These are phyloP conservation scores for Coemansia sp. DNA, from an alignment of 192 early-diverging fungal genomes.

Conservation along the genomic window DNA sequence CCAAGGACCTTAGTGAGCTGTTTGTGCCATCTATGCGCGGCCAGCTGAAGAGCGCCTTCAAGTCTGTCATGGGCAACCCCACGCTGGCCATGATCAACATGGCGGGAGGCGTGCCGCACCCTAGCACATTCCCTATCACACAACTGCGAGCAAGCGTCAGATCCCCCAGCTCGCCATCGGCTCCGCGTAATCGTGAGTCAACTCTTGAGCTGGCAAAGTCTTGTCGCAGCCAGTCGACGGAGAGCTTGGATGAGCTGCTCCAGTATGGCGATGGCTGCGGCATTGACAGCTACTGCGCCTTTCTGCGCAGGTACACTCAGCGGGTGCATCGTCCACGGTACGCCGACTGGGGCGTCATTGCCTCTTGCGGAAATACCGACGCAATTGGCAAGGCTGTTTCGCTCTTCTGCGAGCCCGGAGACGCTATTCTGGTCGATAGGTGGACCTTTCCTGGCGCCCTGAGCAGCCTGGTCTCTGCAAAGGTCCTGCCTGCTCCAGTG, in stretches of 20 bases:
- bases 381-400: conserved; percentile 55
- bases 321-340: conserved; percentile 54
- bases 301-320: conserved; percentile 52
- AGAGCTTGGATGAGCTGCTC: conserved; percentile 52
- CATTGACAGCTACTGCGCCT: conserved; percentile 51
- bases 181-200: not conserved
- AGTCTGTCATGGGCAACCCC: conserved; percentile 48
- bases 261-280: conserved; percentile 63
- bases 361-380: conserved; percentile 62
- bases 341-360: conserved; percentile 64
- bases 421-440: conserved; percentile 59
- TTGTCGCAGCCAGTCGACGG: conserved; percentile 13
- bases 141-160: conserved; percentile 58
- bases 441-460: conserved; percentile 63
- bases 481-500: conserved; percentile 50
- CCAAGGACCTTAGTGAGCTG: conserved; percentile 38
- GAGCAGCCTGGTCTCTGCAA: conserved; percentile 48
- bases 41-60: conserved; percentile 49
- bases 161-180: conserved; percentile 16
- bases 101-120: conserved; percentile 68
- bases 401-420: conserved; percentile 60
- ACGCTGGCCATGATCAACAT: conserved; percentile 62
- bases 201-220: conserved; percentile 41
- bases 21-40: conserved; percentile 41
- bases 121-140: conserved; percentile 62